A percentile compares a stretch with the other conserved stretches of the same genome.
These are phyloP conservation scores for Acidomyces sp. DNA, from an alignment of 495 filamentous ascomycete species.

Conservation along the genomic window DNA sequence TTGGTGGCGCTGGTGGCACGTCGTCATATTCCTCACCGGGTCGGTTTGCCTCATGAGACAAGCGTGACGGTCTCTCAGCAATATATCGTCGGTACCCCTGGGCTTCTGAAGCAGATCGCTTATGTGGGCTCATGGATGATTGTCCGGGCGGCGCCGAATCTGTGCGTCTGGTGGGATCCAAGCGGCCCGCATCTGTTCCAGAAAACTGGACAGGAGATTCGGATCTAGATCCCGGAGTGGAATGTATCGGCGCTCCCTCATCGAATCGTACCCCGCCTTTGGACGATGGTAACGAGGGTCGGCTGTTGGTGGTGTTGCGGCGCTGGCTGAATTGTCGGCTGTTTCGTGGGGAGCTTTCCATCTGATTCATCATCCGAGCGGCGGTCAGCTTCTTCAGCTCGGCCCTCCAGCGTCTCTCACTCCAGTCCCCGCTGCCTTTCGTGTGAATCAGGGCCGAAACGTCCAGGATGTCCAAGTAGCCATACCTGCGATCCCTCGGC, in stretches of 20 bases:
- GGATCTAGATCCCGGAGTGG: constrained; percentile 33
- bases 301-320: constrained; percentile 14
- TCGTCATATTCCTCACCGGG: constrained; percentile 18
- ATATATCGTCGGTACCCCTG: constrained; percentile 36
- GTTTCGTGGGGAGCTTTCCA: constrained; percentile 46
- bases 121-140: constrained; percentile 31
- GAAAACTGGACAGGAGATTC: constrained; percentile 20
- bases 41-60: constrained; percentile 30
- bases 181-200: constrained; percentile 28
- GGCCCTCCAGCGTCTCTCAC: constrained; percentile 78
- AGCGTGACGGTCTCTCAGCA: constrained; percentile 32
- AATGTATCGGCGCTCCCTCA: constrained; percentile 44
- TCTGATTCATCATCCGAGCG: constrained; percentile 57
- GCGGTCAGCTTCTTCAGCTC: constrained; percentile 81
- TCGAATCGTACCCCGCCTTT: constrained; percentile 46
- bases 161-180: constrained; percentile 26
- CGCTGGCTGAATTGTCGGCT: constrained; percentile 19
- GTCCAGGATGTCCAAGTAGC: constrained; percentile 81
- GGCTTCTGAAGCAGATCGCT: constrained; percentile 44
- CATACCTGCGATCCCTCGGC: constrained; percentile 75
- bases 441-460: constrained; percentile 65
- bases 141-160: constrained; percentile 31
- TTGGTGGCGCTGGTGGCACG: constrained; percentile 34
- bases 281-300: constrained; percentile 10
- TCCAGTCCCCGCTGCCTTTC: constrained; percentile 66